A percentile compares a stretch with the other conserved stretches of the same genome.
Conservation (phyloP, 2,329 filamentous ascomycete genomes). For the Colletotrichum limetticola region DNA sequence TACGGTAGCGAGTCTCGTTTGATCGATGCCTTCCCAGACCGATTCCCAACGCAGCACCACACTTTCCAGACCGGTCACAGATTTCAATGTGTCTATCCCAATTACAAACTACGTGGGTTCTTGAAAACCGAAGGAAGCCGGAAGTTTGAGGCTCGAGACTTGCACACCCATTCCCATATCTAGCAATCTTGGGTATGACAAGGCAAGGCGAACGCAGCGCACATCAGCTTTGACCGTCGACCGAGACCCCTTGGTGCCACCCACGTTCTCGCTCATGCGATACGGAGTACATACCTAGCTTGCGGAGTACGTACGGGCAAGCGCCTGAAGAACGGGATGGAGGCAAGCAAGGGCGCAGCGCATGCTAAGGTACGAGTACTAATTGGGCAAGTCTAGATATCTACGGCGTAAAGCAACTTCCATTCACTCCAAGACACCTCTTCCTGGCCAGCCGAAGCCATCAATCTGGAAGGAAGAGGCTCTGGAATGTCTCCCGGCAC, state of each 20-base stretch:
- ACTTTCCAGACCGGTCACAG: not conserved
- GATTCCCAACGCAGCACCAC: not conserved
- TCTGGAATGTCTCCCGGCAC: not conserved
- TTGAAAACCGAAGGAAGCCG: not conserved
- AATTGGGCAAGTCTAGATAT: not conserved
- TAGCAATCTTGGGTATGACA: not conserved
- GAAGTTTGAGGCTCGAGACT: not conserved
- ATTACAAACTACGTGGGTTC: not conserved
- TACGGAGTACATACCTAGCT: not conserved
- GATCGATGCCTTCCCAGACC: not conserved
- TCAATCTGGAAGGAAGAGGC: not conserved
- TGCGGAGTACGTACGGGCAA: not conserved
- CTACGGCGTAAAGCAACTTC: not conserved
- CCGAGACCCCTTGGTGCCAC: not conserved
- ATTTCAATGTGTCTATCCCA: not conserved
- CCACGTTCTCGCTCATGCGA: not conserved
- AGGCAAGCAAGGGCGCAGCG: not conserved
- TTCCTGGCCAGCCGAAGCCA: not conserved
- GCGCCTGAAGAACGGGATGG: not conserved
- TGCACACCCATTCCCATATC: not conserved
- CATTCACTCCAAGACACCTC: not conserved
- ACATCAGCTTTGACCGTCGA: not conserved
- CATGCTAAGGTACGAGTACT: not conserved
- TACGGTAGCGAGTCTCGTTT: not conserved
- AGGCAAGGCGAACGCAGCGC: not conserved